Evolutionary conservation across 225 moss, liverwort and hornwort genomes (phyloP).

Genomic region (Pseudoscleropodium purum): DNA sequence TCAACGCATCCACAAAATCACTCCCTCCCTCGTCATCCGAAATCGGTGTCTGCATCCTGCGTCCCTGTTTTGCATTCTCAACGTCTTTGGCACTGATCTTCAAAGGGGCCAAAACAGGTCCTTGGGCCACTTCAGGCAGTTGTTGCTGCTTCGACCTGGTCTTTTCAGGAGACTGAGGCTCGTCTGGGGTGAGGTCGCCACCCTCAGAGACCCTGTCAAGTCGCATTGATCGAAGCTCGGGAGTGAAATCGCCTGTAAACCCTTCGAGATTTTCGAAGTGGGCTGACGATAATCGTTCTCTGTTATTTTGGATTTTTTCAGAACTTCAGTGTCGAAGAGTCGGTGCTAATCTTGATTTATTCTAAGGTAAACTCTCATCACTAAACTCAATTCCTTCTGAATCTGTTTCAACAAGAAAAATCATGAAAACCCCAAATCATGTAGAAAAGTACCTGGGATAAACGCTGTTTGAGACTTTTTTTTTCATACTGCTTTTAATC

Average conservation of each 20-base stretch:
- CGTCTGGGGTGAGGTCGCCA: conserved; percentile 27
- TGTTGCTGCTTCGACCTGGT: not conserved
- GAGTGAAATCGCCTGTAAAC: conserved; percentile 49
- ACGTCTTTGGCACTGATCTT: conserved; percentile 38
- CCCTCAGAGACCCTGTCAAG: conserved; percentile 27
- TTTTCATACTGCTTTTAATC: conserved; percentile 2
- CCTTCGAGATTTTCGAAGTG: conserved; percentile 53
- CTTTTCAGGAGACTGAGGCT: conserved; percentile 12
- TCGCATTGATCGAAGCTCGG: conserved; percentile 31
- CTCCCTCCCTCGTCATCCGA: conserved; percentile 28
- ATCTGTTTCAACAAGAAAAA: not conserved
- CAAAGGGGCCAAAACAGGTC: conserved; percentile 32
- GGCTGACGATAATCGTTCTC: conserved; percentile 47
- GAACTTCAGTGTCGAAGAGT: conserved; percentile 14
- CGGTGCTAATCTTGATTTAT: not conserved
- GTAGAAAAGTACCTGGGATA: conserved; percentile 19
- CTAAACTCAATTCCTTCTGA: not conserved
- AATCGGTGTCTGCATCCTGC: not conserved
- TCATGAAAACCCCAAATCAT: not conserved
- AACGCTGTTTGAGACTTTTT: not conserved
- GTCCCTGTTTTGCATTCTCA: conserved; percentile 7
- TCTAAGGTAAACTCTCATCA: not conserved
- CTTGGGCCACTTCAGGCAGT: conserved; percentile 11
- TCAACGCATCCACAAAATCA: conserved; percentile 32
- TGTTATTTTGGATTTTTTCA: conserved; percentile 34